Base-by-base conservation (phyloP, 1,284 basidiomycete genomes). In the Fomitopsis schrenkii region DNA sequence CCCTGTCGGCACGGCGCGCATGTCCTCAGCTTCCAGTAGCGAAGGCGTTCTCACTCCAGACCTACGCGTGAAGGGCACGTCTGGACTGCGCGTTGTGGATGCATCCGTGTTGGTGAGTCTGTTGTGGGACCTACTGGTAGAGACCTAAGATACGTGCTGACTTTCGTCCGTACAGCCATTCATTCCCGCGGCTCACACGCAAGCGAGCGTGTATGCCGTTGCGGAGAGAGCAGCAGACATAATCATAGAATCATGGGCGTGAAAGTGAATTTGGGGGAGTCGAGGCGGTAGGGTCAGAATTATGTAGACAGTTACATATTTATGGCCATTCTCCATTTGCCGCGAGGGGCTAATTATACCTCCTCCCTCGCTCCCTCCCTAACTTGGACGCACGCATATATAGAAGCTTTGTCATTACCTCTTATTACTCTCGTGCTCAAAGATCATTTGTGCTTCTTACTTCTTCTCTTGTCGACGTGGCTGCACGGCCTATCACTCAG, bases 21-120 rank as follows among this genome's bases (percentile, higher is more conserved):
- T 74, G 73, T 61, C 65, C 5, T 10, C 63, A 46, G 62, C 15
- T 4, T 55, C 57, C 12, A 61, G 42, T 5, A 26, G 17, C 59
- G 67, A 46, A 4, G 59, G 63, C 8, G 73, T 74, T 40, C 68
- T 73, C 2, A 64, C 70, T 46, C 67, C 73, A 15, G 65, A 71
- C 36, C 40, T 73, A 56, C 64, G 41, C 8, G 70, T 74, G n/a
- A 61, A 59, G 41, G 59, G 55, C 22, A 59, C 52, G n/a, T 26
- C 33, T 1, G 68, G 68, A 10, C 56, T 67, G 46, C 54, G 66
- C 2, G 63, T 67, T 3, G 66, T 69, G 2, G 68, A 69, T 42
- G 68, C 66, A 14, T 66, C 65, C 22, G 61, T 62, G 9, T 62
- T 69, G 19, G 68, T 69, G 19, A 19, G 45, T 48, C 45, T 28